Evolutionary conservation across 495 filamentous ascomycete genomes (phyloP).

Genomic region (Hypomontagnella monticulosa): DNA sequence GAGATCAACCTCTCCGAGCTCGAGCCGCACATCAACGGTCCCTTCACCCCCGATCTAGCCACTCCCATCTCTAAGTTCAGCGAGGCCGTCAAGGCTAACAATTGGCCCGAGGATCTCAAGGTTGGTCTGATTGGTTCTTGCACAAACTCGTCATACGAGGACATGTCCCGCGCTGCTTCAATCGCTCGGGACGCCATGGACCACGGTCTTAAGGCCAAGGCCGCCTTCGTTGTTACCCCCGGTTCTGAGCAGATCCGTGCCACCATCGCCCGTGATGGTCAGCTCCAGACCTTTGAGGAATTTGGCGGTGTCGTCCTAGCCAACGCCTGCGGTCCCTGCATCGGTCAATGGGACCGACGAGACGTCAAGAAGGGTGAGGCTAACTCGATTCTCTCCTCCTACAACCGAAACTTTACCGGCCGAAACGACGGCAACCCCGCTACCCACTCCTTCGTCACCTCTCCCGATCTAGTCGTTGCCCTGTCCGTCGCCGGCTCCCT

Average conservation of each 20-base stretch:
- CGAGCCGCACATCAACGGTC: constrained; percentile 98
- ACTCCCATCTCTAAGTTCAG: constrained; percentile 98
- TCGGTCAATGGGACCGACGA: constrained; percentile 90
- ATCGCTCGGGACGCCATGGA: constrained; percentile 94
- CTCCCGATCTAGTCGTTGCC: constrained; percentile 96
- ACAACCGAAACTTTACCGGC: constrained; percentile 99
- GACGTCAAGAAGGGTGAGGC: constrained; percentile 97
- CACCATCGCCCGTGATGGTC: constrained; percentile 93
- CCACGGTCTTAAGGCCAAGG: constrained; percentile 94
- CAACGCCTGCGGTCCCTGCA: constrained; percentile 89
- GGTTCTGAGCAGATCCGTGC: constrained; percentile 98
- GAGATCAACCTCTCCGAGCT: constrained; percentile 95
- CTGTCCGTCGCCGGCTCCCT: constrained; percentile 89
- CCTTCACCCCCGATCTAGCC: constrained; percentile 99
- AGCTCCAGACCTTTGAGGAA: constrained; percentile 96
- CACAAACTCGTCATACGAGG: constrained; percentile 99
- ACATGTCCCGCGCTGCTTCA: constrained; percentile 94
- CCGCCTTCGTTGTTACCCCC: constrained; percentile 92
- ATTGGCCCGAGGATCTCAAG: constrained; percentile 97
- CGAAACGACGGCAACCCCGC: constrained; percentile 99
- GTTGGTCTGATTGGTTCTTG: constrained; percentile 97
- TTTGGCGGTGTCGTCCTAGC: constrained; percentile 96
- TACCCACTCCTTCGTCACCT: constrained; percentile 97
- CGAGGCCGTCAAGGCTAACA: constrained; percentile 90
- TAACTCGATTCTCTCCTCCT: constrained; percentile 95